phyloP scores from a whole-genome alignment of 106 monocot species.

The Apostasia shenzhenica region DNA sequence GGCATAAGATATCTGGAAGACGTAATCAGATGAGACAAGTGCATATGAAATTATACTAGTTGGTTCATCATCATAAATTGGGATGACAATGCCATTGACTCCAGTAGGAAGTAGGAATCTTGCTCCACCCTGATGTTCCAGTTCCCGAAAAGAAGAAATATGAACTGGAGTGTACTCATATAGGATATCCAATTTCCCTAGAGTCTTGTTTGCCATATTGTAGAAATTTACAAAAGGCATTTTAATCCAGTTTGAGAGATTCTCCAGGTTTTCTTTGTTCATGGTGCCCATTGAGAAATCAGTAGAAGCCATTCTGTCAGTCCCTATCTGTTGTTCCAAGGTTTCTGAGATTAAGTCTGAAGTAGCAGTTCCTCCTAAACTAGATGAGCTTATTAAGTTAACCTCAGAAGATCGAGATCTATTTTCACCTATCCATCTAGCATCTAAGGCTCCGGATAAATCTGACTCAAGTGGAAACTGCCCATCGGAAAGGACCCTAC shows the following conservation, averaged over 20 bases:
- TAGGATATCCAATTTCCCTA: conserved; percentile 18
- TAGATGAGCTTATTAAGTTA: conserved; percentile 4
- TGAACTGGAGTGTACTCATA: conserved; percentile 53
- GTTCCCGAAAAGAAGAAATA: conserved; percentile 38
- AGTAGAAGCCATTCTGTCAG: conserved; percentile 4
- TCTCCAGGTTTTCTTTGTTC: conserved; percentile 13
- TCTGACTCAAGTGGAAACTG: conserved; percentile 36
- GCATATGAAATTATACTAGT: conserved; percentile 76
- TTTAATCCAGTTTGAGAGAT: conserved; percentile 30
- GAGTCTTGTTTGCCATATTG: conserved; percentile 42
- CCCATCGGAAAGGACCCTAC: conserved; percentile 59
- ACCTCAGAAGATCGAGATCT: conserved; percentile 12
- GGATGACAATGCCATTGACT: conserved; percentile 47
- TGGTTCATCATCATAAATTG: conserved; percentile 84
- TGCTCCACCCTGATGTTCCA: conserved; percentile 34
- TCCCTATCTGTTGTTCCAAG: conserved; percentile 12
- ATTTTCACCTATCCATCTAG: conserved; percentile 77
- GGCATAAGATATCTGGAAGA: conserved; percentile 51
- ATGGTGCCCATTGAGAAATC: conserved; percentile 1
- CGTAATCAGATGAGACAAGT: conserved; percentile 60
- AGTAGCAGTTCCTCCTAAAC: conserved; percentile 7
- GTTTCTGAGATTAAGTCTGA: conserved; percentile 4
- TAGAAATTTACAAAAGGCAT: conserved; percentile 43
- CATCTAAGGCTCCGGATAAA: conserved; percentile 66
- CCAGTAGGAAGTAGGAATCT: conserved; percentile 67